A percentile compares a stretch with the other conserved stretches of the same genome.
Evolutionary conservation across 148 eudicot species (phyloP).

Genomic region (Pouteria glomerata): DNA sequence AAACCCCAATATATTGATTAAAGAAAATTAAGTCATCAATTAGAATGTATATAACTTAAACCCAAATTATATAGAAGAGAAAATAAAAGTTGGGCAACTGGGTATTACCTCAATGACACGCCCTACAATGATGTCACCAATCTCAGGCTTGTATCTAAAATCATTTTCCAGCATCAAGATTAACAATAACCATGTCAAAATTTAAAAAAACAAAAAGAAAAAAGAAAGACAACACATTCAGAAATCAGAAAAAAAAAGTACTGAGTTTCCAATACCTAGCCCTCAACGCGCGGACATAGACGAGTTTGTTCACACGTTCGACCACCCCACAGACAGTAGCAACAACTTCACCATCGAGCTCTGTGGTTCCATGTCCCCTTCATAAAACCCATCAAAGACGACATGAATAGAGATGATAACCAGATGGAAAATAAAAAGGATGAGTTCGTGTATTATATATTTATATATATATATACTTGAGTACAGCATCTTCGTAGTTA

Average conservation of each 20-base stretch:
- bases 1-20: neutral
- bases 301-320: constrained; percentile 80
- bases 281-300: constrained; percentile 73
- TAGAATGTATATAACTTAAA: neutral
- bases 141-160: constrained; percentile 88
- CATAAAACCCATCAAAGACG: constrained; percentile 4
- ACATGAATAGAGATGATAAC: neutral
- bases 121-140: constrained; percentile 82
- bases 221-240: neutral
- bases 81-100: neutral
- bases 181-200: neutral
- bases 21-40: neutral
- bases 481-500: constrained; percentile 58
- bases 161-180: neutral
- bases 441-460: too few species aligned
- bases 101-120: constrained; percentile 75
- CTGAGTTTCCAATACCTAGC: constrained; percentile 46
- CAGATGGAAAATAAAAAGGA: neutral
- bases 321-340: constrained; percentile 85
- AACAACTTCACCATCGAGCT: constrained; percentile 58
- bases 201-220: neutral
- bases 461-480: too few species aligned
- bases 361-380: constrained; percentile 91
- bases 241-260: neutral
- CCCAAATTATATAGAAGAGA: neutral